Percentiles rank a stretch among this genome's conserved stretches.
phyloP scores from a whole-genome alignment of 331 rosid genomes.

The Dryas integrifolia region DNA sequence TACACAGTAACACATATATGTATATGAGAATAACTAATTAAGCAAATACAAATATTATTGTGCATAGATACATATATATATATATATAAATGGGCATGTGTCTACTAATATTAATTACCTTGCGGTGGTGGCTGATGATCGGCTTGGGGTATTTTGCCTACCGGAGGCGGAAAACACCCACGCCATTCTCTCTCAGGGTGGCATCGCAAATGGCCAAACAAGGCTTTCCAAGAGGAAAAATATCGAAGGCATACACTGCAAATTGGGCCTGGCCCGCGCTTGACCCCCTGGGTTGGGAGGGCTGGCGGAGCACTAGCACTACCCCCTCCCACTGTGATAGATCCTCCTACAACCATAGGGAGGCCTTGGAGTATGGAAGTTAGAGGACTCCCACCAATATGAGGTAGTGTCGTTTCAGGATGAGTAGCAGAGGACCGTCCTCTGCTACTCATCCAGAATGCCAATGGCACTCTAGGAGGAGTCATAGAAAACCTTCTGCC shows the following conservation, averaged over 20 bases:
- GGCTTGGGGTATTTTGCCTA: neutral
- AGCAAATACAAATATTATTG: no score
- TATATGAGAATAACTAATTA: no score
- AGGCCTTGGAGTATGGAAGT: neutral
- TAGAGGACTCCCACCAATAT: neutral
- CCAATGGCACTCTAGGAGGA: neutral
- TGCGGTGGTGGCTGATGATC: neutral
- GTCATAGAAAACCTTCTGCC: neutral
- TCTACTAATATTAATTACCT: neutral
- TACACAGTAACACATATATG: no score
- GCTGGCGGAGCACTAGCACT: no score
- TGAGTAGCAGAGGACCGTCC: neutral
- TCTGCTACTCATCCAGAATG: neutral
- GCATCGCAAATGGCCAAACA: constrained; percentile 23
- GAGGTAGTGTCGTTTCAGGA: neutral
- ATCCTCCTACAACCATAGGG: no score
- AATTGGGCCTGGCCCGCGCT: neutral
- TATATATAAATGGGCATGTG: no score
- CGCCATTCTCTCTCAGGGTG: constrained; percentile 15
- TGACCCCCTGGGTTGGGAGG: neutral
- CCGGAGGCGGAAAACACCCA: constrained; percentile 9
- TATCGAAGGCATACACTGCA: constrained; percentile 12
- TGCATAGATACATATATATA: neutral
- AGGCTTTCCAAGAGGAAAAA: constrained; percentile 11
- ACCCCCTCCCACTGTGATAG: no score